These are phyloP conservation scores for Dioszegia crocea DNA, from an alignment of 768 basidiomycete species.

Conservation along the genomic window DNA sequence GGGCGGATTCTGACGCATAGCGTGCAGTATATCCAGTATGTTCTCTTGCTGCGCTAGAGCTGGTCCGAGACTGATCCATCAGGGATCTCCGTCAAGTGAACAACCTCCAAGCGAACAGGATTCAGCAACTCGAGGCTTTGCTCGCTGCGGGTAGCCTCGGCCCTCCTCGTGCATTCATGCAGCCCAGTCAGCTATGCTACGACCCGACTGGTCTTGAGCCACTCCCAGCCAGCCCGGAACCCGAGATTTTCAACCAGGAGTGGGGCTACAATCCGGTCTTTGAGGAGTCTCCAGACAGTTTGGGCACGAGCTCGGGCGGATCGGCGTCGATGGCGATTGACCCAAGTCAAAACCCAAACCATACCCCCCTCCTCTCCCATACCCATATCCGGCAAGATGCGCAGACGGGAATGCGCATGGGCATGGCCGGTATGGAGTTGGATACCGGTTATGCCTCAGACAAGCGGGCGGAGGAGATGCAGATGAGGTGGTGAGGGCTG, in stretches of 20 bases:
- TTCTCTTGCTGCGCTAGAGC: background rate
- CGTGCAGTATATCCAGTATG: slow-evolving; percentile 40
- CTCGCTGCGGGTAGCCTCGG: slow-evolving; percentile 3
- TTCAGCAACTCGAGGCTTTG: slow-evolving; percentile 33
- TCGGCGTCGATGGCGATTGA: background rate
- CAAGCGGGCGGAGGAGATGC: slow-evolving; percentile 22
- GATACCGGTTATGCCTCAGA: slow-evolving; percentile 16
- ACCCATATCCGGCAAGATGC: slow-evolving; percentile 16
- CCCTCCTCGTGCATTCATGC: background rate
- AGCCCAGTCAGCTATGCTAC: background rate
- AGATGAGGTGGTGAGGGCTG: slow-evolving; percentile 29
- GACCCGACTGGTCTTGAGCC: slow-evolving; percentile 19
- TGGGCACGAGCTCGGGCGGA: background rate
- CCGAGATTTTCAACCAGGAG: slow-evolving; percentile 9
- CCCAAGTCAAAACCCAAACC: background rate
- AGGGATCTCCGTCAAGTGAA: slow-evolving; percentile 33
- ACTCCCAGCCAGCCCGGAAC: slow-evolving; percentile 35
- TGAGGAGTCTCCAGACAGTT: slow-evolving; percentile 20
- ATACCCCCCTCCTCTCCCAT: too few relatives aligned
- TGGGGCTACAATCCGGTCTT: slow-evolving; percentile 10
- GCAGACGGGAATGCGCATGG: slow-evolving; percentile 22
- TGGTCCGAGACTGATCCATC: background rate
- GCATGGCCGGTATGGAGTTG: slow-evolving; percentile 25
- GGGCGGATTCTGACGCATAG: slow-evolving; percentile 34
- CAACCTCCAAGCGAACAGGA: slow-evolving; percentile 23